phyloP scores from a whole-genome alignment of 1,139 yeast species.

The Candida glucosophila region DNA sequence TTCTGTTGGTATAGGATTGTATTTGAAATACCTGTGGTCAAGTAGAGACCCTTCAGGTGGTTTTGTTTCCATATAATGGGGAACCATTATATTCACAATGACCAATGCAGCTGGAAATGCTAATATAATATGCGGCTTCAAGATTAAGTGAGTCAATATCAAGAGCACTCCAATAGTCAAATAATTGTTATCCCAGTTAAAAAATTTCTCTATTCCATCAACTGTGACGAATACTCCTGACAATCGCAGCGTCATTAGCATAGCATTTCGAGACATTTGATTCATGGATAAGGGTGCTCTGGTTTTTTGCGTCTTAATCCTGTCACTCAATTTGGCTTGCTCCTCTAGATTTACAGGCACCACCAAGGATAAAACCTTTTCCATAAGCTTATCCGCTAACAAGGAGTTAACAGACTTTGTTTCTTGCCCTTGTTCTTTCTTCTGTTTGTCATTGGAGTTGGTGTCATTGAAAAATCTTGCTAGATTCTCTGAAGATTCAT shows the following conservation, averaged over 20 bases:
- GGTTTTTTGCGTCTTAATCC: constrained; percentile 50
- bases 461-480: no score
- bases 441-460: no score
- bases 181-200: constrained; percentile 59
- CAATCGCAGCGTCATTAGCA: constrained; percentile 55
- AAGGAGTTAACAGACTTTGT: constrained; percentile 13
- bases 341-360: constrained; percentile 52
- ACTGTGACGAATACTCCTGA: constrained; percentile 52
- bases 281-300: constrained; percentile 68
- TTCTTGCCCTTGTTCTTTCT: constrained; percentile 3
- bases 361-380: constrained; percentile 59
- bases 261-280: constrained; percentile 61
- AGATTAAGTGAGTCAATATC: constrained; percentile 46
- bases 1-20: constrained; percentile 51
- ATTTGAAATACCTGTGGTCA: constrained; percentile 17
- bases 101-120: constrained; percentile 48
- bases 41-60: constrained; percentile 25
- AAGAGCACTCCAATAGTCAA: constrained; percentile 54
- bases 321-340: constrained; percentile 32
- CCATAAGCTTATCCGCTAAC: constrained; percentile 63
- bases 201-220: constrained; percentile 45
- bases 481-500: no score
- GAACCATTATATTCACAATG: constrained; percentile 52
- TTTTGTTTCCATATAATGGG: constrained; percentile 49
- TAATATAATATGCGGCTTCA: constrained; percentile 53